Evolutionary conservation across 2,329 filamentous ascomycete genomes (phyloP).

Genomic region (Aspergillus arachidicola): DNA sequence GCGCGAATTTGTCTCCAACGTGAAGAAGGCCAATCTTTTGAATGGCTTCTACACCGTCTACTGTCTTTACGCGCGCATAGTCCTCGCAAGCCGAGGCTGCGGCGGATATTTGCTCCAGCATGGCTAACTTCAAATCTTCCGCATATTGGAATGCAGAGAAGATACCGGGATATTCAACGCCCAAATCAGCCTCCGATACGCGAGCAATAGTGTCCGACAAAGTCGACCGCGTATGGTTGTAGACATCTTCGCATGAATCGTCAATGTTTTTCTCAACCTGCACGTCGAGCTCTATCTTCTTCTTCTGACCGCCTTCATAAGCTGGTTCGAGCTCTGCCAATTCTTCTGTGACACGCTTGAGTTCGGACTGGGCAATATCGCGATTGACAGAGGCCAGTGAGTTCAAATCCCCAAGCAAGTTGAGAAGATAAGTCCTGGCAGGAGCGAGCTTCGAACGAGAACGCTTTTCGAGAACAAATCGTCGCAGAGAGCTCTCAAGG

Average conservation of each 20-base stretch:
- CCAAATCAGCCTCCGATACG: constrained; percentile 75
- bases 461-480: constrained; percentile 94
- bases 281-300: constrained; percentile 76
- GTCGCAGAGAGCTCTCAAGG: constrained; percentile 82
- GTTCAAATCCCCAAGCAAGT: constrained; percentile 85
- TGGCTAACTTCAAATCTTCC: constrained; percentile 87
- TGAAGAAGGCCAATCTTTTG: constrained; percentile 87
- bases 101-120: constrained; percentile 82
- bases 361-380: constrained; percentile 81
- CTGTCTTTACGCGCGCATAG: constrained; percentile 75
- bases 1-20: constrained; percentile 81
- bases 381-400: constrained; percentile 82
- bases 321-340: constrained; percentile 81
- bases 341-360: constrained; percentile 79
- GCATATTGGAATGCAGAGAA: constrained; percentile 87
- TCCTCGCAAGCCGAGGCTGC: constrained; percentile 82
- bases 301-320: constrained; percentile 80
- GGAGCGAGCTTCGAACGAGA: constrained; percentile 94
- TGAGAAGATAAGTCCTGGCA: constrained; percentile 91
- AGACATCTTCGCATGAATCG: constrained; percentile 80
- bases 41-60: constrained; percentile 80
- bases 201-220: constrained; percentile 74
- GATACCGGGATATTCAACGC: constrained; percentile 83
- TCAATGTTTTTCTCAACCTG: constrained; percentile 82
- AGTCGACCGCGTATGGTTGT: constrained; percentile 76